Conservation (phyloP, 345 rosid genomes). For the Hibiscus tridactylites region DNA sequence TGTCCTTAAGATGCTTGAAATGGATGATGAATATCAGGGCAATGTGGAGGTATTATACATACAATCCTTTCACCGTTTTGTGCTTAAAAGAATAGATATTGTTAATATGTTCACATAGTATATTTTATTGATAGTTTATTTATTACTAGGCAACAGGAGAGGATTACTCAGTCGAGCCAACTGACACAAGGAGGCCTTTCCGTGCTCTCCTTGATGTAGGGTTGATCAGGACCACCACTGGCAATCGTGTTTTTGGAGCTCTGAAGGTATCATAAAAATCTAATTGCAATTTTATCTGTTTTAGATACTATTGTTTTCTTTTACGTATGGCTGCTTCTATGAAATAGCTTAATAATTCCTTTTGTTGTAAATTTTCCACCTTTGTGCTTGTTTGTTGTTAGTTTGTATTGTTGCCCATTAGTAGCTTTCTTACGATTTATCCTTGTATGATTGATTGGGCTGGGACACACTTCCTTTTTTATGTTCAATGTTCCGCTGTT, state of each 20-base stretch:
- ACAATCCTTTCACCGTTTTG: neutral
- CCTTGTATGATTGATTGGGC: neutral
- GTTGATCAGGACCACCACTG: constrained; percentile 60
- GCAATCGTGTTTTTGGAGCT: constrained; percentile 69
- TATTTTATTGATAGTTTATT: neutral
- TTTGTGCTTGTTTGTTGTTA: neutral
- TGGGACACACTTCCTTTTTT: neutral
- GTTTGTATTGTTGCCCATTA: neutral
- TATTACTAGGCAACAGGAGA: constrained; percentile 67
- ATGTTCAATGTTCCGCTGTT: neutral
- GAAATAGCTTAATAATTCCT: neutral
- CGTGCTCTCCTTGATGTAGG: constrained; percentile 88
- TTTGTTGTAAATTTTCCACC: neutral
- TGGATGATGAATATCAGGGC: constrained; percentile 67
- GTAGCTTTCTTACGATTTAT: neutral
- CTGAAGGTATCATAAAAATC: constrained; percentile 38
- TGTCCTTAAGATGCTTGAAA: constrained; percentile 55
- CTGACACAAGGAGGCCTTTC: constrained; percentile 64
- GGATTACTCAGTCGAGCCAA: constrained; percentile 77
- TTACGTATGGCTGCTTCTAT: neutral
- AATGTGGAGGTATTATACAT: constrained; percentile 46
- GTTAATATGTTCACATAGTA: neutral
- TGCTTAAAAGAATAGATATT: neutral
- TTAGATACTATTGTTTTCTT: neutral
- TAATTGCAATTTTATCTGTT: neutral